Base-by-base conservation (phyloP, 495 filamentous ascomycete species). In the Parathielavia appendiculata region DNA sequence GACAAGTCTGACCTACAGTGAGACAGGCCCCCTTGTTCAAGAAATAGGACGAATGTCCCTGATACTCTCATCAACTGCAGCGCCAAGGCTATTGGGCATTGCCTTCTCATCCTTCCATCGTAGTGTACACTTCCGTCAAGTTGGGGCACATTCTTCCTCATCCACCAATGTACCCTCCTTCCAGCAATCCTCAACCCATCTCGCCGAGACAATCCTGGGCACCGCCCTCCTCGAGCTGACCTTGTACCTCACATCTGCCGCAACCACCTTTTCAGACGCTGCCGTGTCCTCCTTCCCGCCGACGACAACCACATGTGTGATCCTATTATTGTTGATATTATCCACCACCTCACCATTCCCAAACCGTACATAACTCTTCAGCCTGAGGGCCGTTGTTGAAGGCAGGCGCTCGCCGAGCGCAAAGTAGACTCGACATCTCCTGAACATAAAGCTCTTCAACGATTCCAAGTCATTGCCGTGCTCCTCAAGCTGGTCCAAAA, bases 151-250 rank as follows among this genome's bases (percentile, higher is more conserved):
- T 34, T 71, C 73, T 62, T 91, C 89, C 80, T 97, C 93, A 67
- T 97, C 91, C 53, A 97, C 64, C 45, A 88, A 60, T 9, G 92
- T 96, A 56, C 78, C 78, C 70, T 90, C 86, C 57, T 73, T 73
- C 89, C 92, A 95, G 64, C 88, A 87, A 57, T 90, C 82, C 50
- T 83, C 78, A 1, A 96, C 74, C 93, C 93, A 98, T 19, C 77
- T 74, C 23, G 75, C 61, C 1, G 72, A 82, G 13, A 97, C 87
- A 23, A 95, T 71, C 63, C 91, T 78, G 1, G 92, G 90, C 16
- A 90, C 61, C 49, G 74, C 79, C 45, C 69, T 67, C 56, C 72
- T 64, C 57, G 64, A 59, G 51, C 78, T 73, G 51, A 82, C 69
- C 32, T 59, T 51, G 32, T 74, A 62, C 56, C 79, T 71, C 32